Base-by-base conservation (phyloP, 1,284 basidiomycete genomes). In the Ganoderma leucocontextum region DNA sequence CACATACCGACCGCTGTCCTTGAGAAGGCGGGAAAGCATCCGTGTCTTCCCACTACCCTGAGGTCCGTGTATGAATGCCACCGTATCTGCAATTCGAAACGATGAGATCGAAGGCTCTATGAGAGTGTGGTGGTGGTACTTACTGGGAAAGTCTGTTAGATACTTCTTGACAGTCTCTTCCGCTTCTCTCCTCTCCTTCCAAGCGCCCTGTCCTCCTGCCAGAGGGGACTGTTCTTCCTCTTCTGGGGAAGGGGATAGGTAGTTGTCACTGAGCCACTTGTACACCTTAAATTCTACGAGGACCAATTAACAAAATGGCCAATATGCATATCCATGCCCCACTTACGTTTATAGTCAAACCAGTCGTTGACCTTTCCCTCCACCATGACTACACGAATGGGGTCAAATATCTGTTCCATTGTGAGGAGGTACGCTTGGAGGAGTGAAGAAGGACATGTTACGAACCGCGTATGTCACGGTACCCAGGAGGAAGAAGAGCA, bases 21-120 rank as follows among this genome's bases (percentile, higher is more conserved):
- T 82, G 66, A 95, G 78, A 5, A 94, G 83, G 2, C 85, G 79
- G 8, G 87, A 80, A 3, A 98, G 80, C 80, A 99, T 86, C 8
- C 85, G 85, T 4, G 86, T 86, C 81, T 99, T 99, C 5, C 97
- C 97, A 70, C 93, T 95, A 2, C 97, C 97, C 68, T 93, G 91
- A 0, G 97, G 97, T 1, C 97, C 97, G 60, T 97, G 92, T 25
- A 99, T 81, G 71, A 97, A 93, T n/a, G 90, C 85, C 41, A 93
- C 82, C 2, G 91, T 92, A 33, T 80, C 90, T 91, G 63, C 42
- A 19, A 36, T 17, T 4, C 4, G 19, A 25, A 9, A n/a, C 13
- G 6, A 42, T 60, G 19, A 66, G 52, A 3, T 17, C 1, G 17
- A n/a, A 53, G 42, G 22, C 10, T 35, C 8, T 22, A 12, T 15